phyloP scores from a whole-genome alignment of 139 green algal genomes.

The Chlorella sp. region DNA sequence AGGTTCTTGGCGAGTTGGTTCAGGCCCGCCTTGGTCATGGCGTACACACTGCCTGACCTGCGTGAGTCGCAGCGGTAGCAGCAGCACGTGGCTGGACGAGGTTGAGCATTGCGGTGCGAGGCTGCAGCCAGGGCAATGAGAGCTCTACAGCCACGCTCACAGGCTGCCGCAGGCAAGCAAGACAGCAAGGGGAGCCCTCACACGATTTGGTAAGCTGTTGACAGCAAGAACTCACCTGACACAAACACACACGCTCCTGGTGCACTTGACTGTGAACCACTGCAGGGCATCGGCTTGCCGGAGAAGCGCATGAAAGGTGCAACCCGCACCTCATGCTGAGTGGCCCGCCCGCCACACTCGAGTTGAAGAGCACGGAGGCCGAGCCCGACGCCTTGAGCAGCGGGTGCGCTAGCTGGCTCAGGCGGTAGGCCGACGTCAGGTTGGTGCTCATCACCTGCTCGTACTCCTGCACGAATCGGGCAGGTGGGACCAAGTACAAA shows the following conservation, averaged over 20 bases:
- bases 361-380: constrained; percentile 72
- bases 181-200: not conserved
- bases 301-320: too few relatives aligned
- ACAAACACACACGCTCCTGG: too few relatives aligned
- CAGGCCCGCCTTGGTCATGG: constrained; percentile 81
- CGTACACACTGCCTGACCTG: constrained; percentile 68
- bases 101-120: not conserved
- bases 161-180: constrained; percentile 3
- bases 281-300: too few relatives aligned
- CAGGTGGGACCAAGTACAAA: too few relatives aligned
- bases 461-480: constrained; percentile 67
- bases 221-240: too few relatives aligned
- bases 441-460: constrained; percentile 66
- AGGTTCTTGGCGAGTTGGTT: constrained; percentile 83
- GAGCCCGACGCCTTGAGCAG: constrained; percentile 28
- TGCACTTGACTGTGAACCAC: too few relatives aligned
- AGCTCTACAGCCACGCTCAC: not conserved
- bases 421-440: constrained; percentile 64
- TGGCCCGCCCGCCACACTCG: constrained; percentile 77
- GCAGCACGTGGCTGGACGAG: not conserved
- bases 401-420: constrained; percentile 58
- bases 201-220: too few relatives aligned
- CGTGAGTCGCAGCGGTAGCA: not conserved
- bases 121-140: not conserved
- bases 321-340: constrained; percentile 51